Base-by-base conservation (phyloP, 2,329 filamentous ascomycete species). In the Fusarium heterosporum region DNA sequence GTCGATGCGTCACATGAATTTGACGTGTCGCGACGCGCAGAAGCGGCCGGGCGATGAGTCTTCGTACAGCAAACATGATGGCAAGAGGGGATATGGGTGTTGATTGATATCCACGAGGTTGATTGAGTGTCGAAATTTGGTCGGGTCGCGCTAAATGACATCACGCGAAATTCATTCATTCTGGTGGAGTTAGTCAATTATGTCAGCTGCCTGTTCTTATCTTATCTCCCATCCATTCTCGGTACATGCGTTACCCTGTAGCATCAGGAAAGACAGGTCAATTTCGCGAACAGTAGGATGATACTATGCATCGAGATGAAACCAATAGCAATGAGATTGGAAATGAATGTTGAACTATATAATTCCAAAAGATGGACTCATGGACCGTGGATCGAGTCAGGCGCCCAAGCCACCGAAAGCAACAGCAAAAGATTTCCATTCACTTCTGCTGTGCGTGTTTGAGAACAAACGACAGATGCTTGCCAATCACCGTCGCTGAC, bases 51-150 rank as follows among this genome's bases (percentile, higher is more conserved):
- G 61, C 13, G 12, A 69, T 26, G 13, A 68, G 38, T 51, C 56
- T 28, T 49, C 61, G 61, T 30, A 66, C 19, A 28, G 54, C 46
- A 22, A 69, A 70, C 68, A 70, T 70, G 36, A 26, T 53, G 68
- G 10, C 1, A 16, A 13, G 8, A 16, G 16, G 14, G 9, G 11
- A n/a, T 45, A 34, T 13, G 39, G 40, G 30, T 34, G 52, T 28
- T 25, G 38, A 43, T n/a, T 43, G n/a, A 26, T 51, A 17, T 8
- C 26, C 14, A 11, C 8, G 42, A 52, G 11, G 1, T 17, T 13
- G 55, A 51, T 38, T 19, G 19, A 25, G 25, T 19, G 49, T 34
- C 52, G 22, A 66, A 58, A 66, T 63, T 66, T 58, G 46, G 19
- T 12, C 19, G 39, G 16, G 34, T 49, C 45, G 6, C 45, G 8